Evolutionary conservation across 2,329 filamentous ascomycete species (phyloP), one percentile per base, ranked within the genome.

Genomic region (Paecilomyces formosus): DNA sequence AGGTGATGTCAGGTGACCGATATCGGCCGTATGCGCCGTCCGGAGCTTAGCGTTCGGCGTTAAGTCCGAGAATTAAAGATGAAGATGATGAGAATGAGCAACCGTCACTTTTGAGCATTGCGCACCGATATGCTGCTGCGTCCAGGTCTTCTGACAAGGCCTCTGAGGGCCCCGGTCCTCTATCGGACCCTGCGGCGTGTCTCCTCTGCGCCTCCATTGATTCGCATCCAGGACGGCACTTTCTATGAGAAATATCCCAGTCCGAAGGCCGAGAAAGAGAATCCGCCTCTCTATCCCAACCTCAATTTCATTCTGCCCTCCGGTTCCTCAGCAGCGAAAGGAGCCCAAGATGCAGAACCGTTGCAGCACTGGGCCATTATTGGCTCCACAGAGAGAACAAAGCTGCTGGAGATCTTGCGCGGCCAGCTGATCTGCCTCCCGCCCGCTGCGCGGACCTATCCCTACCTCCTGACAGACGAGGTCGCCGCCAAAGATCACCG

Each of bases 181-280:
- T 54, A 57, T 18, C 61, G 52, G 22, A 22, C 56, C 6, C 54
- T 54, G 35, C 65, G 67, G 12, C 31, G 58, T 39, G 58, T 61
- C 31, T 63, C 65, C 49, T 64, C 66, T 33, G 54, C 64, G 13
- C 65, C 65, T 22, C 86, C 88, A 49, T 80, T 92, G 60, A 83
- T 96, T 62, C 80, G 80, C 66, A 92, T 96, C 68, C 70, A 82
- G 67, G 86, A 92, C 76, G 92, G 84, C 72, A 93, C 90, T 0
- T 95, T 96, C 74, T 95, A 93, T 76, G 85, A 86, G 49, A 82
- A 86, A 55, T 87, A 92, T 71, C 89, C 90, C 12, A 81, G 81
- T 72, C 89, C 72, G 53, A 66, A 76, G 28, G 68, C 74, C 18
- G 70, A 78, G 39, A 74, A 80, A 60, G 75, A 80, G 18, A 93